Evolutionary conservation across 345 rosid species (phyloP), one percentile per base, ranked within the genome.

Genomic region (Brassica juncea): DNA sequence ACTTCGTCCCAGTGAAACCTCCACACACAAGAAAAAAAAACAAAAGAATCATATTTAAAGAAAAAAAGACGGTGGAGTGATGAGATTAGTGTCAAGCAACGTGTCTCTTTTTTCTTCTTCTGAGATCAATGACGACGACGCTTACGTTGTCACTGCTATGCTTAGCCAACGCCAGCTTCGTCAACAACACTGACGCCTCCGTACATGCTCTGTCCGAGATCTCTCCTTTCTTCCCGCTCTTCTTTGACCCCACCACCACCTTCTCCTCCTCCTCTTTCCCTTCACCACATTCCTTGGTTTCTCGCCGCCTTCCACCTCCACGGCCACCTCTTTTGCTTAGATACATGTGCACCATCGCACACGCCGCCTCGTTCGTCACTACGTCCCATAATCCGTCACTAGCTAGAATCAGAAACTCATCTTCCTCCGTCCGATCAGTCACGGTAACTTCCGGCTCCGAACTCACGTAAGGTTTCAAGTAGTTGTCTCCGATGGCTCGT

Each of bases 301-400:
- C 75, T 71, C 74, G 19, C 54, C 77, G 49, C 78, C 70, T 0
- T 71, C 8, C 35, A 9, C 63, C 35, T 23, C 65, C 71, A 9
- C 65, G 70, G 1, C 73, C 8, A 35, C 2, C 11, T 75, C 64
- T 55, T 65, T 78, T 73, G 25, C 28, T 71, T 0, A 95, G 35
- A 76, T 93, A 91, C 96, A 84, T 86, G 2, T 86, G 82, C 14
- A 87, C 94, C 71, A 93, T 88, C 44, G 89, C 84, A 69, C 98
- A 92, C 0, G 96, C 95, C 0, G 89, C 86, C 32, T 93, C 94
- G 72, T 90, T 94, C 0, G 99, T 84, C 39, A 94, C 98, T 28
- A 91, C 99, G 68, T 94, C 98, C 99, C 99, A 94, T 16, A 94
- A 70, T 0, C 99, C 98, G 28, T 91, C 99, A 19, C 91, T 91